phyloP scores from a whole-genome alignment of 202 grass and related monocot species.

The Schoenoplectus tabernaemontani region DNA sequence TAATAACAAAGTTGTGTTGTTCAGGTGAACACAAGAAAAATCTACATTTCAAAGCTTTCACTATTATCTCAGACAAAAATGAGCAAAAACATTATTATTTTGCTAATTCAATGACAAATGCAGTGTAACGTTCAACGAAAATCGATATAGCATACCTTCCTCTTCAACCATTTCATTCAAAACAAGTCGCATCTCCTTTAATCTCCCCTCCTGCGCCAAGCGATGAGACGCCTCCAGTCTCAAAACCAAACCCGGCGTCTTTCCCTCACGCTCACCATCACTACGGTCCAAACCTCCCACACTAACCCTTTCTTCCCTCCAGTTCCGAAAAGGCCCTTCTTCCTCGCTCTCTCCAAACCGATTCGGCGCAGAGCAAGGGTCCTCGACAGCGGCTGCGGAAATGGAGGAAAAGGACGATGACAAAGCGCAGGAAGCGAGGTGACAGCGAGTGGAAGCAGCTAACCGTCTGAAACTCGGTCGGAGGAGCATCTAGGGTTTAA shows the following conservation, averaged over 20 bases:
- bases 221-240: slow-evolving; percentile 38
- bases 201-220: slow-evolving; percentile 46
- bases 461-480: slow-evolving; percentile 26
- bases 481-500: slow-evolving; percentile 47
- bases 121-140: neutral
- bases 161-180: slow-evolving; percentile 40
- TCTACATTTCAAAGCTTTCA: neutral
- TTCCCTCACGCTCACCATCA: neutral
- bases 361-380: neutral
- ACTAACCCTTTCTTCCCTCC: neutral
- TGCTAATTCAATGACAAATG: neutral
- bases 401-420: neutral
- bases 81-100: neutral
- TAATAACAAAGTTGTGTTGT: neutral
- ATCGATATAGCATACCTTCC: slow-evolving; percentile 33
- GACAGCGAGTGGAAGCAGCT: slow-evolving; percentile 2
- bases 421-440: neutral
- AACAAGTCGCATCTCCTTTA: slow-evolving; percentile 37
- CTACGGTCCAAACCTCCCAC: neutral
- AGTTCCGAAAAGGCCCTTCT: neutral
- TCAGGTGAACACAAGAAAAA: neutral
- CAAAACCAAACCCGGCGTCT: neutral
- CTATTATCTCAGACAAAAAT: neutral
- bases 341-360: neutral
- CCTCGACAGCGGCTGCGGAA: slow-evolving; percentile 2